These are phyloP conservation scores for Carex pumila DNA, from an alignment of 176 grass and related monocot species.

Conservation along the genomic window DNA sequence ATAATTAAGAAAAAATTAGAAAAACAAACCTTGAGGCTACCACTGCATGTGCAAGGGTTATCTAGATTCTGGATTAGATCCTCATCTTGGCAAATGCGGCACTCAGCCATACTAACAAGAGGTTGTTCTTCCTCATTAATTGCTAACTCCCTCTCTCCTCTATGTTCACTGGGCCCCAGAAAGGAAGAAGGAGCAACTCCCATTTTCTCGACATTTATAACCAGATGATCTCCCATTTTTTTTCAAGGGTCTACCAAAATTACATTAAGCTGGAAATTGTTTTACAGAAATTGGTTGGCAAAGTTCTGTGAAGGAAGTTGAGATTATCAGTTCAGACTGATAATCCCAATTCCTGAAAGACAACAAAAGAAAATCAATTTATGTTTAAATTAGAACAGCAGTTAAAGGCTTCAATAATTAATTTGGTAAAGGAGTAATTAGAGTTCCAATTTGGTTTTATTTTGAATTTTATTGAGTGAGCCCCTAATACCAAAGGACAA, in stretches of 20 bases:
- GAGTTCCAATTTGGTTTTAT: background rate
- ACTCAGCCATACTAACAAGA: constrained; percentile 62
- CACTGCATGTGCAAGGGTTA: constrained; percentile 64
- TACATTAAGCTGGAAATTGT: background rate
- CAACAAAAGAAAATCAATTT: background rate
- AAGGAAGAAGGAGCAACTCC: background rate
- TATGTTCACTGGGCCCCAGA: background rate
- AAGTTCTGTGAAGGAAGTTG: background rate
- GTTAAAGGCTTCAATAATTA: background rate
- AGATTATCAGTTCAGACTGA: constrained; percentile 19
- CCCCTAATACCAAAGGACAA: background rate
- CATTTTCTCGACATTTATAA: constrained; percentile 1
- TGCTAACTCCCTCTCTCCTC: constrained; percentile 21
- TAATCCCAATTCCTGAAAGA: constrained; percentile 22
- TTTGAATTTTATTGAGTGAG: background rate
- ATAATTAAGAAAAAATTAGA: background rate
- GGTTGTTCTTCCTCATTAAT: constrained; percentile 56
- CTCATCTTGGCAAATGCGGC: constrained; percentile 91
- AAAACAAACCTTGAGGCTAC: constrained; percentile 76
- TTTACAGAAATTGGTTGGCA: background rate
- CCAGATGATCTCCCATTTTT: constrained; percentile 6
- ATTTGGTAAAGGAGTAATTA: background rate
- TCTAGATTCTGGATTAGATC: constrained; percentile 71
- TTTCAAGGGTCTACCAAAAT: background rate
- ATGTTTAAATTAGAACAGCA: background rate